Evolutionary conservation across 1,284 basidiomycete species (phyloP).

Genomic region (Wolfiporia cocos): DNA sequence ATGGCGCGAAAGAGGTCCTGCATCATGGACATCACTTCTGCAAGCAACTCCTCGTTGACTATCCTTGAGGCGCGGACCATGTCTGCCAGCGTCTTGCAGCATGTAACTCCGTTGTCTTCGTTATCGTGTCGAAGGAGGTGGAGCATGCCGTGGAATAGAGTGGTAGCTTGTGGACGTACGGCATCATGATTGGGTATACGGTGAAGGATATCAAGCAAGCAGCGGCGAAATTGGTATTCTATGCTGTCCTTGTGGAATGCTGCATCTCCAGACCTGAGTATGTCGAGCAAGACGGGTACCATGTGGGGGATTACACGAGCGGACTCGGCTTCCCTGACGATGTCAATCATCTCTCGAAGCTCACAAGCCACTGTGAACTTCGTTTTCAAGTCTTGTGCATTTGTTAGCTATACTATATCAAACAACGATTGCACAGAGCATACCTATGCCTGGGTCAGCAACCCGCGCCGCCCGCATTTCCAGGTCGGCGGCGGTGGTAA

Average conservation of each 20-base stretch:
- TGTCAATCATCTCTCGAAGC: conserved; percentile 84
- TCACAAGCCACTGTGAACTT: conserved; percentile 73
- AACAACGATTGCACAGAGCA: conserved; percentile 2
- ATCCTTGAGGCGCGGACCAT: conserved; percentile 62
- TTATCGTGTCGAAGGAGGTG: conserved; percentile 87
- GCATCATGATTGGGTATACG: conserved; percentile 83
- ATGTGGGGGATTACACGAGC: conserved; percentile 65
- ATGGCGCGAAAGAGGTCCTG: conserved; percentile 79
- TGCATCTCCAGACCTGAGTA: conserved; percentile 74
- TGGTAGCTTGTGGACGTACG: conserved; percentile 63
- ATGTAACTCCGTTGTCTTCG: conserved; percentile 91
- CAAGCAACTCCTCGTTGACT: conserved; percentile 74
- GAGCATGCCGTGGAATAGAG: conserved; percentile 76
- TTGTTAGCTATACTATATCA: background rate
- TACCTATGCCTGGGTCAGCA: conserved; percentile 68
- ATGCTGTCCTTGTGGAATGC: conserved; percentile 73
- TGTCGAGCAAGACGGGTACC: conserved; percentile 76
- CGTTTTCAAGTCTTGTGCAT: conserved; percentile 53
- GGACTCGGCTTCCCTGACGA: conserved; percentile 77
- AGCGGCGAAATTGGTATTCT: conserved; percentile 85
- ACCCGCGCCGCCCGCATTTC: conserved; percentile 66
- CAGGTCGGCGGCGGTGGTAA: conserved; percentile 51
- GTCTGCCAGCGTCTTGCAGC: conserved; percentile 93
- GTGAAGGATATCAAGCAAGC: conserved; percentile 84
- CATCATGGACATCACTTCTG: conserved; percentile 77